Evolutionary conservation across 352 stramenopile genomes (phyloP).

Genomic region (Phytophthora cryptogea): DNA sequence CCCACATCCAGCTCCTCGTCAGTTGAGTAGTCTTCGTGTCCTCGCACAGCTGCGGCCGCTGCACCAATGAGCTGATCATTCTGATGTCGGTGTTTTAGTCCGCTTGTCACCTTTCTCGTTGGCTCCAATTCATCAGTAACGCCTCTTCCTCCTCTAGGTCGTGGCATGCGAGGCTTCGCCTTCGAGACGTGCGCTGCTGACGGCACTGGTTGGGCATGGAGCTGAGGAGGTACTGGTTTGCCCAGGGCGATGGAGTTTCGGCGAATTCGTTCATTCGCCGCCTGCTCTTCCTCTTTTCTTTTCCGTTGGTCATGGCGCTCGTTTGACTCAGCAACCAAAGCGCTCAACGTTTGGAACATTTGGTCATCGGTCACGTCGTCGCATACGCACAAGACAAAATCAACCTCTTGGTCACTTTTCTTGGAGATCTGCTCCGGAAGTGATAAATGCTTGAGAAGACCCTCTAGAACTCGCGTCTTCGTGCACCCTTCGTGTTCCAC

Average conservation of each 20-base stretch:
- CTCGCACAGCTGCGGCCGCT: conserved; percentile 27
- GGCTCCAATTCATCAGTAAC: conserved; percentile 31
- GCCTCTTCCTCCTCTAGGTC: conserved; percentile 22
- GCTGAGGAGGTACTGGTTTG: conserved; percentile 10
- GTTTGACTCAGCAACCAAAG: conserved; percentile 74
- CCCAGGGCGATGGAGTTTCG: conserved; percentile 27
- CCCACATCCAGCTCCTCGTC: conserved; percentile 54
- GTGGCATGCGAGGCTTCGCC: conserved; percentile 39
- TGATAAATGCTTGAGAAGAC: conserved; percentile 74
- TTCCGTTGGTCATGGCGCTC: conserved; percentile 69
- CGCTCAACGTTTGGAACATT: conserved; percentile 90
- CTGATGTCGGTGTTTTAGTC: conserved; percentile 20
- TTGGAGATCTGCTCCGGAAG: conserved; percentile 65
- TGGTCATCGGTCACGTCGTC: conserved; percentile 90
- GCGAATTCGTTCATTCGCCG: conserved; percentile 37
- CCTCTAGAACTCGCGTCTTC: conserved; percentile 77
- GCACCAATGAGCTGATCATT: conserved; percentile 22
- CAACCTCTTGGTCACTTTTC: conserved; percentile 74
- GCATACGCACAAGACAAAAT: conserved; percentile 90
- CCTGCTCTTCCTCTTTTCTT: conserved; percentile 36
- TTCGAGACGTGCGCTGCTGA: conserved; percentile 43
- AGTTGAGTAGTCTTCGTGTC: conserved; percentile 39
- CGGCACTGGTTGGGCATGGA: conserved; percentile 34
- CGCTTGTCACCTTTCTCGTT: conserved; percentile 14
- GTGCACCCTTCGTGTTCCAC: conserved; percentile 83